Base-by-base conservation (phyloP, 331 rosid species). In the Saraca asoca region DNA sequence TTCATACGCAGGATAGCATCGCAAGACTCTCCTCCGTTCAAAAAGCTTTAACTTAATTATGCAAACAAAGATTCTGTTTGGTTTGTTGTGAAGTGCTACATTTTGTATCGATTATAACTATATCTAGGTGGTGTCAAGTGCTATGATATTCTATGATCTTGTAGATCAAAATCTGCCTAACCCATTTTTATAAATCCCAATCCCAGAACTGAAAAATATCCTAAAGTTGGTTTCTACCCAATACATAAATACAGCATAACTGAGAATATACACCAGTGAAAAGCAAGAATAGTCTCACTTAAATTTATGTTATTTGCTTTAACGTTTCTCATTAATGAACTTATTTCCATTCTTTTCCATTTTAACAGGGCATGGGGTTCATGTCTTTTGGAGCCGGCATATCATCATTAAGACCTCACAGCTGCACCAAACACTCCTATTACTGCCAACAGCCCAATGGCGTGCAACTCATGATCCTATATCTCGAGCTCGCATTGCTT, bases 361-460 rank as follows among this genome's bases (percentile, higher is more conserved):
- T 58, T 65, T 70, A 18, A 46, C 75, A 85, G 91, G 87, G 86
- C 14, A 85, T 88, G 82, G 78, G 51, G 18, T 29, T 62, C 52
- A 17, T 88, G 63, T 50, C 84, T 2, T 53, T 85, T 39, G 77
- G 78, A 0, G 91, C 89, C 7, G 72, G 82, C 24, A 10, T 81
- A 16, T 66, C 76, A n/a, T 17, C 78, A 24, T 52, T 80, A 58
- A 83, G 84, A 31, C 87, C 91, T 8, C 73, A 66, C 20, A 13
- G 56, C 39, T 85, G 91, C 69, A 24, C 29, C 1, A 18, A 7
- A 17, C 45, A 29, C 14, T 5, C 51, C n/a, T n/a, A n/a, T 9
- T 52, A 74, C 2, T 88, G 95, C 66, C 39, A 34, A 51, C 75
- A 72, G 13, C 72, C 87, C 60, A 63, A 43, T 0, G 13, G 46